phyloP scores from a whole-genome alignment of 495 filamentous ascomycete species.

The Aspergillus sclerotioniger region DNA sequence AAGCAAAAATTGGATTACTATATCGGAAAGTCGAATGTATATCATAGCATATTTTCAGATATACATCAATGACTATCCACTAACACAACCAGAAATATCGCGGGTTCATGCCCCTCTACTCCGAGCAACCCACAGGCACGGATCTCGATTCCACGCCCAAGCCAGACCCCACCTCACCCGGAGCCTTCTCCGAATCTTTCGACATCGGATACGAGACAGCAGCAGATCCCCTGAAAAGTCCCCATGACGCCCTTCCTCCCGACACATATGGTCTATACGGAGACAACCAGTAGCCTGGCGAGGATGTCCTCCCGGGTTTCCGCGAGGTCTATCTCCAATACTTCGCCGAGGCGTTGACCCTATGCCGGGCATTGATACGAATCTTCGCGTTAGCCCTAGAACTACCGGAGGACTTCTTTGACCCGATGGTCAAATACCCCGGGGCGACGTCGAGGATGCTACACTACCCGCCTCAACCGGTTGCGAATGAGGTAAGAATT shows the following conservation, averaged over 20 bases:
- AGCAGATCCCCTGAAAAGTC: constrained; percentile 26
- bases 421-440: constrained; percentile 39
- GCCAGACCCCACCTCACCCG: constrained; percentile 8
- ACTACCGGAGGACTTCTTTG: constrained; percentile 44
- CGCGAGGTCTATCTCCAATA: constrained; percentile 23
- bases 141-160: constrained; percentile 15
- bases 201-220: constrained; percentile 40
- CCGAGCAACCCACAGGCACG: constrained; percentile 27
- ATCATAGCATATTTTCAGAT: neutral
- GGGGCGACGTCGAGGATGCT: constrained; percentile 43
- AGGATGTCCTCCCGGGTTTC: constrained; percentile 23
- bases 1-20: constrained; percentile 47
- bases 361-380: constrained; percentile 34
- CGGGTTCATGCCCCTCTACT: constrained; percentile 33
- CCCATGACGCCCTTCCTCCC: constrained; percentile 14
- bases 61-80: neutral
- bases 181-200: constrained; percentile 39
- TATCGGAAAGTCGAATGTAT: constrained; percentile 35
- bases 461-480: constrained; percentile 43
- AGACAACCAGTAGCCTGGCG: constrained; percentile 29
- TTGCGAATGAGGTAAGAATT: constrained; percentile 30
- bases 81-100: constrained; percentile 27
- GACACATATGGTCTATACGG: constrained; percentile 27
- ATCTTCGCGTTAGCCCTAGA: constrained; percentile 48
- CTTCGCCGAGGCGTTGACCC: constrained; percentile 26